Conservation (phyloP, 2,329 filamentous ascomycete genomes). For the Colletotrichum navitas region DNA sequence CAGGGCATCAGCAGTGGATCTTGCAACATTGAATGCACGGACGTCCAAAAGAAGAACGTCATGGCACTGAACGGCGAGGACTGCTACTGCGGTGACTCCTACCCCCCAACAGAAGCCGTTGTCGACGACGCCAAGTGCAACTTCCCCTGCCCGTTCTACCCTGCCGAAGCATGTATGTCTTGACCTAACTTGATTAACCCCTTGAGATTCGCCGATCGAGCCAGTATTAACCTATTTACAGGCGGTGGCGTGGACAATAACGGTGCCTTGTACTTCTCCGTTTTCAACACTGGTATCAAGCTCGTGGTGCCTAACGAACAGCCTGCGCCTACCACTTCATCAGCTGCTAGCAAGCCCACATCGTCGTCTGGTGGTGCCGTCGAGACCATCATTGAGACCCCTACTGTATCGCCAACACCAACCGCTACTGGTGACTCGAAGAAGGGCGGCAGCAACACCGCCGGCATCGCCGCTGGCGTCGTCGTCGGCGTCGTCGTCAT, state of each 20-base stretch:
- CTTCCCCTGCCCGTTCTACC: conserved; percentile 74
- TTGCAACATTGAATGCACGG: conserved; percentile 51
- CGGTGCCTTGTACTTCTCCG: conserved; percentile 52
- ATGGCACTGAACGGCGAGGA: conserved; percentile 72
- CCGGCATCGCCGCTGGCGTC: conserved; percentile 87
- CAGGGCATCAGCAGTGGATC: conserved; percentile 53
- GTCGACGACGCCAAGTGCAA: conserved; percentile 73
- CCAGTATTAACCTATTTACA: conserved; percentile 39
- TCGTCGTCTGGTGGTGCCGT: conserved; percentile 40
- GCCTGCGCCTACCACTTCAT: conserved; percentile 48
- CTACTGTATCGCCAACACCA: background rate
- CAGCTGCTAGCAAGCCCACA: conserved; percentile 42
- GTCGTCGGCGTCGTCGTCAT: conserved; percentile 85
- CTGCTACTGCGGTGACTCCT: conserved; percentile 80
- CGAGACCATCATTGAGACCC: conserved; percentile 30
- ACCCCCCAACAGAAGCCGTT: conserved; percentile 70
- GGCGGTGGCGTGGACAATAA: conserved; percentile 51
- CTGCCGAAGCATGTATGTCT: conserved; percentile 72
- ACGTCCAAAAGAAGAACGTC: conserved; percentile 61
- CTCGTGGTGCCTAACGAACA: conserved; percentile 54
- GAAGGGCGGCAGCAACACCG: conserved; percentile 72
- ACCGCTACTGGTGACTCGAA: conserved; percentile 43
- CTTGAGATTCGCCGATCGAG: background rate
- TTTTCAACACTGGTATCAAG: conserved; percentile 65
- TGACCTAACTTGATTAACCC: background rate